Conservation (phyloP, 106 monocot genomes). For the Dendrobium huoshanense region DNA sequence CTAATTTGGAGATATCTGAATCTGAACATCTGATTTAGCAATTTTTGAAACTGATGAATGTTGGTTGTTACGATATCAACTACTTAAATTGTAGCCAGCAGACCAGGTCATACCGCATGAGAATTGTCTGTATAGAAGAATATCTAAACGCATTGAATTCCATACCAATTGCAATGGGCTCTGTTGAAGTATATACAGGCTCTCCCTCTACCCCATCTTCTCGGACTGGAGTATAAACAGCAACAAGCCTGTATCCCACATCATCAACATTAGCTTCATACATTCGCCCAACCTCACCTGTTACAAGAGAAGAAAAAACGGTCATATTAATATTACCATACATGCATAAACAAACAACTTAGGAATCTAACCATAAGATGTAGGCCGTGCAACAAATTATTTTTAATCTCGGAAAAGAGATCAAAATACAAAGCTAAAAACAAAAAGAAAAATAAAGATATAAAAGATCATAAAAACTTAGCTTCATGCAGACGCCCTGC, state of each 20-base stretch:
- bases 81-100: neutral
- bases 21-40: neutral
- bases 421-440: neutral
- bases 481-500: neutral
- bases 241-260: constrained; percentile 87
- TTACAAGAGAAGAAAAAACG: constrained; percentile 1
- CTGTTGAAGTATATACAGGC: constrained; percentile 85
- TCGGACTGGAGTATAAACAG: constrained; percentile 84
- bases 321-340: neutral
- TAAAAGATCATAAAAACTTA: neutral
- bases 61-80: neutral
- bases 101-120: neutral
- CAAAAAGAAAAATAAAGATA: neutral
- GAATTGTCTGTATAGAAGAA: neutral
- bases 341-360: neutral
- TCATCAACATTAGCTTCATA: constrained; percentile 99
- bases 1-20: neutral
- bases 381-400: neutral
- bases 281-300: constrained; percentile 86
- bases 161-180: constrained; percentile 85
- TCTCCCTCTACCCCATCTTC: constrained; percentile 90
- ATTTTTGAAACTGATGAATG: neutral
- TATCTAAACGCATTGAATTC: neutral
- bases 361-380: neutral
- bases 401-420: neutral